phyloP scores from a whole-genome alignment of 805 yeast genomes.

The Blastobotrys attinorum region DNA sequence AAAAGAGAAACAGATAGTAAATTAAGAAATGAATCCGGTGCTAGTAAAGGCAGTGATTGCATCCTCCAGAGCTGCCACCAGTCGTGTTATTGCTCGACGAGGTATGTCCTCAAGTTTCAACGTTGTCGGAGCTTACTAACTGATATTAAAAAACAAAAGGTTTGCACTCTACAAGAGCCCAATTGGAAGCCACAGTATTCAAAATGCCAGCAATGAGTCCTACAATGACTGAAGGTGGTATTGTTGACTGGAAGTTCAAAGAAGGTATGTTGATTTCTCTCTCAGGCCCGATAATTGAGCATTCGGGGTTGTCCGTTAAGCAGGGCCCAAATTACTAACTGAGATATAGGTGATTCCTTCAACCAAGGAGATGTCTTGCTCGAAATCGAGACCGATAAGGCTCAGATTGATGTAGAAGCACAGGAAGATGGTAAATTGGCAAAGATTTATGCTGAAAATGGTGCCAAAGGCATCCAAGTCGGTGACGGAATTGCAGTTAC shows the following conservation, averaged over 20 bases:
- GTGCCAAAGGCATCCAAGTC: constrained; percentile 73
- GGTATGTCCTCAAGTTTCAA: not conserved
- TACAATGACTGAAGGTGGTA: constrained; percentile 94
- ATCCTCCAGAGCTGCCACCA: not conserved
- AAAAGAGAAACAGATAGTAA: too few relatives aligned
- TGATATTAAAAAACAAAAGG: not conserved
- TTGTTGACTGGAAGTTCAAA: constrained; percentile 82
- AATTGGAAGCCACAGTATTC: constrained; percentile 36
- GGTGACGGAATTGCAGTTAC: constrained; percentile 84
- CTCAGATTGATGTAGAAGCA: constrained; percentile 95
- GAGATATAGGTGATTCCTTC: constrained; percentile 48
- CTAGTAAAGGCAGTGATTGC: not conserved
- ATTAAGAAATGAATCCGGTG: constrained; percentile 5
- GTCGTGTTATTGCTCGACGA: not conserved
- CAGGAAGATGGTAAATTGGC: constrained; percentile 88
- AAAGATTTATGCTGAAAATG: constrained; percentile 59
- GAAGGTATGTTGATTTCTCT: constrained; percentile 46
- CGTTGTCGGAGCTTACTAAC: not conserved
- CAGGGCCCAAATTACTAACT: too few relatives aligned
- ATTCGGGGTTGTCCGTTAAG: too few relatives aligned
- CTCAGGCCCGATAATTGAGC: too few relatives aligned
- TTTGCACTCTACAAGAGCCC: not conserved
- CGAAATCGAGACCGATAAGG: constrained; percentile 97
- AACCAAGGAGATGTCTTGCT: constrained; percentile 90
- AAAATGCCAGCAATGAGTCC: constrained; percentile 99